These are phyloP conservation scores for Penicillium odoratum DNA, from an alignment of 495 filamentous ascomycete genomes.

Conservation along the genomic window DNA sequence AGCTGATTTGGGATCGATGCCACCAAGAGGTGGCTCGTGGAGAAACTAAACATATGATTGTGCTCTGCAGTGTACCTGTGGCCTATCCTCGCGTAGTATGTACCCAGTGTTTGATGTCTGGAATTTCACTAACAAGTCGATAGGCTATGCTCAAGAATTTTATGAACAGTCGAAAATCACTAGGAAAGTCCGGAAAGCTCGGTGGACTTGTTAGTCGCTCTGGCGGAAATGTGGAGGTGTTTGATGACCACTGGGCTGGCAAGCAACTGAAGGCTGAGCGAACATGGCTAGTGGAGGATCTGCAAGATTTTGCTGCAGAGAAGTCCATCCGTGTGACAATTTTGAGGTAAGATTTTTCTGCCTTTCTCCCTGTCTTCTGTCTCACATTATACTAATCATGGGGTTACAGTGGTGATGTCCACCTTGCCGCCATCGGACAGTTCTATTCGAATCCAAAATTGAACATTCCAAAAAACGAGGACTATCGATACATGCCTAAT, in stretches of 20 bases:
- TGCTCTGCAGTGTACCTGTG: constrained; percentile 81
- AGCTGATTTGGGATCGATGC: constrained; percentile 80
- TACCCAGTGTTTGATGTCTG: constrained; percentile 38
- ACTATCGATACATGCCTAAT: constrained; percentile 92
- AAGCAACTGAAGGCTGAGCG: constrained; percentile 89
- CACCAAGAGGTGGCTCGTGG: constrained; percentile 78
- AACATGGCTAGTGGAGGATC: constrained; percentile 79
- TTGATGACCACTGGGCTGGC: constrained; percentile 98
- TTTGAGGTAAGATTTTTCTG: constrained; percentile 54
- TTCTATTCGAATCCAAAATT: constrained; percentile 89
- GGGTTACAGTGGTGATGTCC: constrained; percentile 74
- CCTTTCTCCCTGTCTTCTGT: not conserved
- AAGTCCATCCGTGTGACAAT: constrained; percentile 92
- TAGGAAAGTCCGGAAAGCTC: constrained; percentile 79
- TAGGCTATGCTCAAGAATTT: constrained; percentile 68
- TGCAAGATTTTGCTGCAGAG: constrained; percentile 87
- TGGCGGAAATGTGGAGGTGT: constrained; percentile 88
- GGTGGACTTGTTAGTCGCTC: constrained; percentile 83
- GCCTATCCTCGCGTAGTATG: constrained; percentile 86
- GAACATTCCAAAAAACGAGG: constrained; percentile 73
- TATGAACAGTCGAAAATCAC: constrained; percentile 83
- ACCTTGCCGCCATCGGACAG: constrained; percentile 87
- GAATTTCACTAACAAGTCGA: constrained; percentile 13
- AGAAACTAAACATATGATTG: constrained; percentile 84
- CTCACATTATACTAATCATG: constrained; percentile 18